Evolutionary conservation across 345 rosid genomes (phyloP).

Genomic region (Salix arbutifolia): DNA sequence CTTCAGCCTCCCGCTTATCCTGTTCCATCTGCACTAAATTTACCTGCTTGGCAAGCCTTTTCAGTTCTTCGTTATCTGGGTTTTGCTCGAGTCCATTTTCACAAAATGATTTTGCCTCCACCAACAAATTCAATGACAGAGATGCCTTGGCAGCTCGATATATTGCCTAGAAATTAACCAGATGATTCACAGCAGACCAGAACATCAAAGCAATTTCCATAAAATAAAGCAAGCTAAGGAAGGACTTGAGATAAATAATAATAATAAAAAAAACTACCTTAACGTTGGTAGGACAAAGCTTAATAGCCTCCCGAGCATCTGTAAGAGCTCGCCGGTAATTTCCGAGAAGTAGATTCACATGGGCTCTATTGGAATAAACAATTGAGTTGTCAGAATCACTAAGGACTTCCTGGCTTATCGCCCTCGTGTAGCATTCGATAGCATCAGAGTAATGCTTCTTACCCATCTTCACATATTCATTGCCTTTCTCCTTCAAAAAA

Average conservation of each 20-base stretch:
- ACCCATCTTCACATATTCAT: slow-evolving; percentile 79
- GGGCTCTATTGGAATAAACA: slow-evolving; percentile 77
- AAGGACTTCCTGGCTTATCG: slow-evolving; percentile 59
- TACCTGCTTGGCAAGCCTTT: slow-evolving; percentile 55
- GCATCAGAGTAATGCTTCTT: slow-evolving; percentile 80
- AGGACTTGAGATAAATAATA: not conserved
- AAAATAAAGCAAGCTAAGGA: not conserved
- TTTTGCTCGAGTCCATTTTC: slow-evolving; percentile 57
- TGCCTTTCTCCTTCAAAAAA: slow-evolving; percentile 69
- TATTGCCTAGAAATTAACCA: slow-evolving; percentile 40
- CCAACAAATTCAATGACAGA: slow-evolving; percentile 49
- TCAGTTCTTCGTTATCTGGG: slow-evolving; percentile 61
- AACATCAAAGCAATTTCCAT: not conserved
- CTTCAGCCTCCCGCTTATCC: slow-evolving; percentile 52
- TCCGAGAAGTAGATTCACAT: slow-evolving; percentile 75
- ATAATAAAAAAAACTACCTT: slow-evolving; percentile 45
- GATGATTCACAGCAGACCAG: not conserved
- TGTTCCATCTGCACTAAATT: slow-evolving; percentile 51
- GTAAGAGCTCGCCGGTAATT: slow-evolving; percentile 71
- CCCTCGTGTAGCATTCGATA: slow-evolving; percentile 71
- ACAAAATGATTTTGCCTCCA: slow-evolving; percentile 54
- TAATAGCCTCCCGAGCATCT: slow-evolving; percentile 75
- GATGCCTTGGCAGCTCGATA: slow-evolving; percentile 94
- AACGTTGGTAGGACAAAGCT: slow-evolving; percentile 45
- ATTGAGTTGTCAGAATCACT: slow-evolving; percentile 58